These are phyloP conservation scores for Euphrasia confusa DNA, from an alignment of 257 asterid species.

Conservation along the genomic window DNA sequence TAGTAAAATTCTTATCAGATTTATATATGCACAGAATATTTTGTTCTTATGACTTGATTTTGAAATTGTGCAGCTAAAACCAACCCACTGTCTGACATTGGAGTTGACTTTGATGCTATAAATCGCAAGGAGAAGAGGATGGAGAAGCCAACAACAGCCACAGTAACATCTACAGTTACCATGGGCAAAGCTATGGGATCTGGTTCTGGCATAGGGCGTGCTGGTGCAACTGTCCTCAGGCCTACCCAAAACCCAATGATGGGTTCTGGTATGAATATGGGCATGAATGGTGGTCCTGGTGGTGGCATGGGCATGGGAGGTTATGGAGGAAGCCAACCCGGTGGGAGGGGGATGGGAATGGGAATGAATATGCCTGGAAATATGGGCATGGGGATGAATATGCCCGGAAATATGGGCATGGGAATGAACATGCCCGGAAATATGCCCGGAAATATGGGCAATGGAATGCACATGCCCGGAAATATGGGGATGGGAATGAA, in stretches of 20 bases:
- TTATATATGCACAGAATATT: not conserved
- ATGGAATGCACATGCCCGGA: conserved; percentile 32
- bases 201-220: conserved; percentile 90
- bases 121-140: conserved; percentile 93
- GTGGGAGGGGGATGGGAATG: conserved; percentile 46
- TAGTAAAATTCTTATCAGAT: conserved; percentile 6
- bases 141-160: conserved; percentile 70
- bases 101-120: conserved; percentile 94
- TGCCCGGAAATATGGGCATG: conserved; percentile 26
- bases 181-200: conserved; percentile 99
- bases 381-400: conserved; percentile 36
- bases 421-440: conserved; percentile 24
- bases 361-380: conserved; percentile 28
- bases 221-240: conserved; percentile 68
- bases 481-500: conserved; percentile 35
- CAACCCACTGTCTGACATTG: conserved; percentile 81
- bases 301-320: conserved; percentile 42
- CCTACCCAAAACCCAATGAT: conserved; percentile 54
- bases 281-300: conserved; percentile 35
- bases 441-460: conserved; percentile 42
- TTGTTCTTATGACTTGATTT: conserved; percentile 8
- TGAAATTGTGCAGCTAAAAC: conserved; percentile 66
- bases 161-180: conserved; percentile 57
- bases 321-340: conserved; percentile 41
- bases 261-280: conserved; percentile 56